Evolutionary conservation across 108 stramenopile genomes (phyloP), one percentile per base, ranked within the genome.

Genomic region (Discostella pseudostelligera): DNA sequence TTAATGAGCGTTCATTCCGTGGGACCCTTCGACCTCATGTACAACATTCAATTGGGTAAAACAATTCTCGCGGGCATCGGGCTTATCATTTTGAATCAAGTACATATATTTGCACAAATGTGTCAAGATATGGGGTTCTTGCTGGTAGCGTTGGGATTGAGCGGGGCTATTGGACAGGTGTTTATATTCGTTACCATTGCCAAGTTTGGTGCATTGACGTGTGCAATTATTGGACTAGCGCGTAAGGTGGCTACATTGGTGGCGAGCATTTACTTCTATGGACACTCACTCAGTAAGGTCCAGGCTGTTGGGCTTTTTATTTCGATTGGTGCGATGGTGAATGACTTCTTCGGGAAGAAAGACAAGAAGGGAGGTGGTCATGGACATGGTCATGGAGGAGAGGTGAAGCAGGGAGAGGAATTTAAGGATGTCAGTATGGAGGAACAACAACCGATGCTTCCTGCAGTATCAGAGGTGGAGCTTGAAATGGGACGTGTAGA

Each of bases 11-110:
- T 94, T 22, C 91, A 96, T 69, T 87, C 87, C 32, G 96, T 99
- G 22, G 95, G 93, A 32, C 98, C 98, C 36, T 99, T 99, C 76
- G 96, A 97, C 76, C 81, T 99, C 44, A 99, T 99, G 98, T 97
- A 94, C 84, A 97, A 97, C 68, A 99, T 99, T 60, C 98, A 99
- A 69, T 81, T 99, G 71, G 97, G 97, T 19, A 99, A 99, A 82
- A 94, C 93, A 20, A 96, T 98, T 36, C 65, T 98, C 45, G 95
- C 96, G 0, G 96, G 94, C 8, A 75, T 98, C 14, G 86, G 81
- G 11, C 83, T 98, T 7, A 79, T 98, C 49, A 86, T 98, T 25
- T 68, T 94, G 46, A 96, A 96, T 57, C 93, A 98, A 75, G 80
- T 96, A 19, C 93, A 96, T 53, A 76, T 87, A n/a, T 99, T 99